These are phyloP conservation scores for Tetradesmus obliquus DNA, from an alignment of 139 green algal species.

Conservation along the genomic window DNA sequence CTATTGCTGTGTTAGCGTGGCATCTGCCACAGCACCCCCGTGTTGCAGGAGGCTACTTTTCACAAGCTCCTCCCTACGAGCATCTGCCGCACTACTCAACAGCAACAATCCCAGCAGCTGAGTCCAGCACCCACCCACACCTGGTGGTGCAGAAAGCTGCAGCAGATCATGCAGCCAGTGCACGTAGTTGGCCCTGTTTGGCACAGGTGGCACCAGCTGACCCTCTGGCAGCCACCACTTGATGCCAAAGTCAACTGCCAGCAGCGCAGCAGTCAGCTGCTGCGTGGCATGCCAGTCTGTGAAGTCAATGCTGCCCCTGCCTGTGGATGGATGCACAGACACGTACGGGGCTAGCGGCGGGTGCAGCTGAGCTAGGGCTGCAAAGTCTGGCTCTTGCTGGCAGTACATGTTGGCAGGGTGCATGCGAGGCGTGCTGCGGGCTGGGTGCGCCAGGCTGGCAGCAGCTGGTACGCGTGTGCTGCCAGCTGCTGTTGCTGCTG, in stretches of 20 bases:
- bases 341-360: constrained; percentile 67
- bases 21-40: no score
- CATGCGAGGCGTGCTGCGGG: constrained; percentile 58
- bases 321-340: background rate
- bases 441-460: background rate
- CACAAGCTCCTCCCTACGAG: no score
- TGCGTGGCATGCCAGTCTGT: constrained; percentile 76
- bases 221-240: constrained; percentile 82
- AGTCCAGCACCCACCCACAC: background rate
- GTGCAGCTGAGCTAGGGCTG: constrained; percentile 65
- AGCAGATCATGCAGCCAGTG: constrained; percentile 94
- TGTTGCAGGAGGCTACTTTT: no score
- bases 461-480: background rate
- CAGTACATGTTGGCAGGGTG: constrained; percentile 80
- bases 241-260: constrained; percentile 79
- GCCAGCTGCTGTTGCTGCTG: background rate
- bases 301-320: constrained; percentile 64
- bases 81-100: no score
- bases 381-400: constrained; percentile 83
- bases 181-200: constrained; percentile 94
- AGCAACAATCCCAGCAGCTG: background rate
- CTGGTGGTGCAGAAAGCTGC: constrained; percentile 65
- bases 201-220: constrained; percentile 85
- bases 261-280: constrained; percentile 80
- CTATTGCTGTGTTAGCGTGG: no score